These are phyloP conservation scores for Misopates orontium DNA, from an alignment of 257 asterid species.

Conservation along the genomic window DNA sequence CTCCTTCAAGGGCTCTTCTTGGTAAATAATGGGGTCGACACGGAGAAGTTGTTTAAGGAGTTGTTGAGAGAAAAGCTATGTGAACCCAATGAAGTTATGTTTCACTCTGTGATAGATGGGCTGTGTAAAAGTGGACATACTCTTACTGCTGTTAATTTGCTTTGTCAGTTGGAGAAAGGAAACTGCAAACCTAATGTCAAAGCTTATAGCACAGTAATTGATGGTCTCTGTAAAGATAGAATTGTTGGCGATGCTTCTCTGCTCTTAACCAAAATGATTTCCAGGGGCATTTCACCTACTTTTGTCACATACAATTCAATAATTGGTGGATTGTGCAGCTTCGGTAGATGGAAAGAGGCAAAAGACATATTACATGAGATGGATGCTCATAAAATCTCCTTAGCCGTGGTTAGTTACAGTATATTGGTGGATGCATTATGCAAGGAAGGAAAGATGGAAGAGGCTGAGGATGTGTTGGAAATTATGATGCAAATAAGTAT, in stretches of 20 bases:
- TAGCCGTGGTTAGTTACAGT: conserved; percentile 7
- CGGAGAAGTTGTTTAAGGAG: conserved; percentile 23
- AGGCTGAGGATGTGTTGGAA: conserved; percentile 6
- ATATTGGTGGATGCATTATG: conserved; percentile 24
- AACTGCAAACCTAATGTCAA: background rate
- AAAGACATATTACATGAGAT: conserved; percentile 16
- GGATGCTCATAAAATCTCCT: background rate
- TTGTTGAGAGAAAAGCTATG: conserved; percentile 6
- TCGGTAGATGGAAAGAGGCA: conserved; percentile 22
- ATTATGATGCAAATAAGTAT: background rate
- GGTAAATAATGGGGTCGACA: background rate
- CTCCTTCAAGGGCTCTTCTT: conserved; percentile 23
- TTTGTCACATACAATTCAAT: conserved; percentile 11
- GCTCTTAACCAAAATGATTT: background rate
- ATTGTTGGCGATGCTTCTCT: conserved; percentile 18
- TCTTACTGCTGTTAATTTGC: conserved; percentile 10
- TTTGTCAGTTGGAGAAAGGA: conserved; percentile 10
- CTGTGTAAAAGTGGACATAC: conserved; percentile 27
- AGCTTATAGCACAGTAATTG: background rate
- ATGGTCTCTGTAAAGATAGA: conserved; percentile 20
- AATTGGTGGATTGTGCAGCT: conserved; percentile 20
- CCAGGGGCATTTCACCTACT: background rate
- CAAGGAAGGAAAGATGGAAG: conserved; percentile 13
- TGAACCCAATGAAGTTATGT: conserved; percentile 8
- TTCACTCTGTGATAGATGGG: conserved; percentile 27